Evolutionary conservation across 768 basidiomycete genomes (phyloP).

Genomic region (Suillus luteus): DNA sequence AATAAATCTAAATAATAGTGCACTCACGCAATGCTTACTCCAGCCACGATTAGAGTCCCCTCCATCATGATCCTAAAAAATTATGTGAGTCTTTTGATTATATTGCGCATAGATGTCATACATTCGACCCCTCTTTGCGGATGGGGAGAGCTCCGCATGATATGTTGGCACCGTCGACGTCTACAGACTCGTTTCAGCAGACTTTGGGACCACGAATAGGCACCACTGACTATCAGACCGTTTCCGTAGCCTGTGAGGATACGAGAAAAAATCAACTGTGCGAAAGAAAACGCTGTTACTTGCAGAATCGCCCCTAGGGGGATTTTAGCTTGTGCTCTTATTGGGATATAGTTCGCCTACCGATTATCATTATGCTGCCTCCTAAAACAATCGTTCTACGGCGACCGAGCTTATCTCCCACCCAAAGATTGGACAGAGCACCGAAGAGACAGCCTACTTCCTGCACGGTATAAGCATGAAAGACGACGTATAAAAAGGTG

Average conservation of each 20-base stretch:
- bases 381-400: constrained; percentile 41
- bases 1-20: not conserved
- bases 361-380: constrained; percentile 43
- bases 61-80: constrained; percentile 12
- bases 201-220: not conserved
- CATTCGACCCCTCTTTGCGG: constrained; percentile 43
- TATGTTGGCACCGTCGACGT: constrained; percentile 48
- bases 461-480: constrained; percentile 23
- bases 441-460: constrained; percentile 48
- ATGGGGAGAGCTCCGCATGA: constrained; percentile 46
- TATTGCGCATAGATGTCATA: not conserved
- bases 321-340: not conserved
- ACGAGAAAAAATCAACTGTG: constrained; percentile 43
- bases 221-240: constrained; percentile 36
- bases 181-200: constrained; percentile 18
- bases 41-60: constrained; percentile 21
- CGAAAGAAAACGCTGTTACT: constrained; percentile 37
- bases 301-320: constrained; percentile 37
- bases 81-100: not conserved
- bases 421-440: constrained; percentile 42
- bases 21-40: constrained; percentile 43
- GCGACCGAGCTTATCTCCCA: constrained; percentile 43
- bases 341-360: constrained; percentile 14
- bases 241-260: constrained; percentile 45
- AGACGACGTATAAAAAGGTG: not conserved